A percentile compares a stretch with the other conserved stretches of the same genome.
Conservation (phyloP, 1,284 basidiomycete genomes). For the Somion occarium region DNA sequence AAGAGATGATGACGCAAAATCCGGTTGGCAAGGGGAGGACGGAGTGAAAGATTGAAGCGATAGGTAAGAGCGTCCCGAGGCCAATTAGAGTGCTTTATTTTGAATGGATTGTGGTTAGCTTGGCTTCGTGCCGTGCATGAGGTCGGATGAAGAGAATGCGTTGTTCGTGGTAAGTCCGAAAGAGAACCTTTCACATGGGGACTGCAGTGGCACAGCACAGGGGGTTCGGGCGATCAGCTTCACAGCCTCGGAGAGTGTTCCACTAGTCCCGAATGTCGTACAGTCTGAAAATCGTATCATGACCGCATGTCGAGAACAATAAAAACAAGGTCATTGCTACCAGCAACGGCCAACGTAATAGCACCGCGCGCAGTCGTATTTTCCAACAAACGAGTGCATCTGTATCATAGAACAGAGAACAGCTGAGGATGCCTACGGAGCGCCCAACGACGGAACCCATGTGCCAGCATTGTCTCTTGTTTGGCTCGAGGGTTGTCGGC, state of each 20-base stretch:
- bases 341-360: no score
- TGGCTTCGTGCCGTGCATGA: neutral
- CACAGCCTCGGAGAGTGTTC: neutral
- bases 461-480: no score
- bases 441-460: no score
- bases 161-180: neutral
- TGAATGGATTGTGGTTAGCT: conserved; percentile 1
- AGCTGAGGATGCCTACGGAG: no score
- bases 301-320: no score
- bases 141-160: neutral
- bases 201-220: neutral
- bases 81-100: conserved; percentile 6
- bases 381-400: no score
- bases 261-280: no score
- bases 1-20: no score
- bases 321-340: no score
- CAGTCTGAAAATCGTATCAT: no score
- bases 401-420: no score
- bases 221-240: neutral
- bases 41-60: conserved; percentile 13
- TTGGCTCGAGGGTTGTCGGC: neutral
- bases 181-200: neutral
- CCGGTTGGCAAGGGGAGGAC: conserved; percentile 7
- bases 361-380: no score
- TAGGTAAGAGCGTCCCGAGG: conserved; percentile 14